Evolutionary conservation across 2,329 filamentous ascomycete species (phyloP), one percentile per base, ranked within the genome.

Genomic region (Claviceps maximensis): DNA sequence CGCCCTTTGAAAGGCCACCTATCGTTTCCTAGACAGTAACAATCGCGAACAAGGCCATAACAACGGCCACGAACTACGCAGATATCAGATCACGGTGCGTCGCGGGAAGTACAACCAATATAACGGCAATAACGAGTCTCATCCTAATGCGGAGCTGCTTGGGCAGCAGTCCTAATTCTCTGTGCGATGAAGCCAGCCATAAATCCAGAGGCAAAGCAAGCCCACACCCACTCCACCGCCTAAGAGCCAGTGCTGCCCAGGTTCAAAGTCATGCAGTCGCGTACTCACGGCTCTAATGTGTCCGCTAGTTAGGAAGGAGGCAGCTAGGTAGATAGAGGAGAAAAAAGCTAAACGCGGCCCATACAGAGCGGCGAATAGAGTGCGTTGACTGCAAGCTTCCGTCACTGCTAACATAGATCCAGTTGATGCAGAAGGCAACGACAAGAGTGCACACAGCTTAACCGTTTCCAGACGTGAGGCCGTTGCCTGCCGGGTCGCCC

Each of bases 361-460:
- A 21, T 21, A 6, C n/a, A 33, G 67, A 72, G 41, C 72, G 62
- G n/a, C 71, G 67, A 46, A 75, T 66, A 0, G 73, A 72, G 55
- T 75, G 73, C 7, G 67, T 69, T 13, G 63, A 65, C 23, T 69
- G 59, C 9, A 73, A 54, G 15, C 72, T 71, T 15, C 74, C 73
- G 52, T 76, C 73, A 36, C 71, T 71, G 53, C 73, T 72, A 23
- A 73, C 67, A 52, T 76, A 76, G 49, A 76, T 59, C 72, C 72
- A 76, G 54, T 75, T 76, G 50, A 76, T 63, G 56, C 71, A 74
- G 56, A 76, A 76, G 0, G 73, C 72, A 41, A 76, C 73, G 31
- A 75, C 60, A 5, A 76, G 63, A 1, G 72, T 74, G 62, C 71
- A 75, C n/a, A 73, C 65, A 4, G 73, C 73, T 49, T 72, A 71